Percentiles rank a stretch among this genome's conserved stretches.
phyloP scores from a whole-genome alignment of 2,329 filamentous ascomycete species.

The Scolecobasidium constrictum region DNA sequence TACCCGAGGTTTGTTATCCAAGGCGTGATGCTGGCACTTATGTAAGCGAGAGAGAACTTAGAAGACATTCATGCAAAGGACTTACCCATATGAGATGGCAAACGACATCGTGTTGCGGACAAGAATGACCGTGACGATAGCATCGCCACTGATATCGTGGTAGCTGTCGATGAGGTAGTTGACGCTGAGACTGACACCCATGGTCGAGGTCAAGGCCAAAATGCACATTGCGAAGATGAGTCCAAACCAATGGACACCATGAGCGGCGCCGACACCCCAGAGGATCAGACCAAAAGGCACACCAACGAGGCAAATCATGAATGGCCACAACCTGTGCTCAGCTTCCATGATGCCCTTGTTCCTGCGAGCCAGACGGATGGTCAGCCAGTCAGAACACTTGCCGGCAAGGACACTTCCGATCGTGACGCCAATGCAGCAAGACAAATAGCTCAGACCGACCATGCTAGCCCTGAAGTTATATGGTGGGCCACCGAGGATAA shows the following conservation, averaged over 20 bases:
- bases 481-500: slow-evolving; percentile 24
- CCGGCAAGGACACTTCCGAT: slow-evolving; percentile 25
- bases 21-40: slow-evolving; percentile 35
- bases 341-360: slow-evolving; percentile 29
- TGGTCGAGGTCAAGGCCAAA: slow-evolving; percentile 27
- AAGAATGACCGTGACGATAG: slow-evolving; percentile 39
- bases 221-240: slow-evolving; percentile 38
- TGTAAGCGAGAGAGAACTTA: too few relatives aligned
- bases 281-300: slow-evolving; percentile 35
- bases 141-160: slow-evolving; percentile 36
- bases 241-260: slow-evolving; percentile 39
- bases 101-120: slow-evolving; percentile 40
- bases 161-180: slow-evolving; percentile 40
- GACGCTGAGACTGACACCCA: slow-evolving; percentile 33
- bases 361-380: slow-evolving; percentile 23
- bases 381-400: slow-evolving; percentile 23
- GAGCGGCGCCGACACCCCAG: slow-evolving; percentile 41
- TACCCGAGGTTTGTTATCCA: slow-evolving; percentile 33
- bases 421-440: slow-evolving; percentile 23
- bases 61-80: too few relatives aligned
- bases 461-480: slow-evolving; percentile 28
- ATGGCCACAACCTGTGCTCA: slow-evolving; percentile 30
- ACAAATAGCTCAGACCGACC: slow-evolving; percentile 27
- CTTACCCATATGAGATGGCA: slow-evolving; percentile 40
- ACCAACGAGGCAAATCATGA: slow-evolving; percentile 27